Conservation (phyloP, 352 stramenopile species). For the Lagenidium sp. region DNA sequence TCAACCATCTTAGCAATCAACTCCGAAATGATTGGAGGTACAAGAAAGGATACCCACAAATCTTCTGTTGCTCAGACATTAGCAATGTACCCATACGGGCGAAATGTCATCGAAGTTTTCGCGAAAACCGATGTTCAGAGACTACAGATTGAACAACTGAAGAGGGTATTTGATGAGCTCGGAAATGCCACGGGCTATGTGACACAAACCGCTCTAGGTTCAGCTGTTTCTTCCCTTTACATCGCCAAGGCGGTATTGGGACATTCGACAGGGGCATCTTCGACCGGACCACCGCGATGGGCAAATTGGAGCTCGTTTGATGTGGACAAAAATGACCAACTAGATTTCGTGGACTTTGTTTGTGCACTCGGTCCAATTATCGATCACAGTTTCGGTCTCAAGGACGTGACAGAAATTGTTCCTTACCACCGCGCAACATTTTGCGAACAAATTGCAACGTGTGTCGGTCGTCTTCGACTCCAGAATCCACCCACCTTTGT, state of each 20-base stretch:
- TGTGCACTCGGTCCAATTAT: slow-evolving; percentile 36
- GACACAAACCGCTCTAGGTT: too few relatives aligned
- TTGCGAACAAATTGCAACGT: slow-evolving; percentile 29
- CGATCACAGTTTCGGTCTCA: slow-evolving; percentile 38
- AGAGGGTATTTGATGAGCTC: slow-evolving; percentile 20
- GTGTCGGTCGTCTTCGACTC: slow-evolving; percentile 34
- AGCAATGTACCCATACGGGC: slow-evolving; percentile 59
- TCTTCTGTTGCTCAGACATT: too few relatives aligned
- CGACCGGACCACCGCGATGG: slow-evolving; percentile 17
- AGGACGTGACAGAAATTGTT: slow-evolving; percentile 3
- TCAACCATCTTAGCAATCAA: too few relatives aligned
- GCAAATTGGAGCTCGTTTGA: slow-evolving; percentile 38
- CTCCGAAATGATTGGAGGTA: too few relatives aligned
- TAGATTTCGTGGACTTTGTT: slow-evolving; percentile 52
- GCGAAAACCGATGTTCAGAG: slow-evolving; percentile 31
- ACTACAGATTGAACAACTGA: slow-evolving; percentile 41
- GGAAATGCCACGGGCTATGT: too few relatives aligned
- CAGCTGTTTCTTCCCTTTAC: too few relatives aligned
- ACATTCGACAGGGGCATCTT: too few relatives aligned
- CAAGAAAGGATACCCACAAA: too few relatives aligned
- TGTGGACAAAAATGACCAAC: slow-evolving; percentile 28
- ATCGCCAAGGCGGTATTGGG: too few relatives aligned
- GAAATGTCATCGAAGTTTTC: slow-evolving; percentile 42
- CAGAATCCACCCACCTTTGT: too few relatives aligned
- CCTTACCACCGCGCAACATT: slow-evolving; percentile 14